These are phyloP conservation scores for Pyrenophora teres DNA, from an alignment of 2,329 filamentous ascomycete species.

Conservation along the genomic window DNA sequence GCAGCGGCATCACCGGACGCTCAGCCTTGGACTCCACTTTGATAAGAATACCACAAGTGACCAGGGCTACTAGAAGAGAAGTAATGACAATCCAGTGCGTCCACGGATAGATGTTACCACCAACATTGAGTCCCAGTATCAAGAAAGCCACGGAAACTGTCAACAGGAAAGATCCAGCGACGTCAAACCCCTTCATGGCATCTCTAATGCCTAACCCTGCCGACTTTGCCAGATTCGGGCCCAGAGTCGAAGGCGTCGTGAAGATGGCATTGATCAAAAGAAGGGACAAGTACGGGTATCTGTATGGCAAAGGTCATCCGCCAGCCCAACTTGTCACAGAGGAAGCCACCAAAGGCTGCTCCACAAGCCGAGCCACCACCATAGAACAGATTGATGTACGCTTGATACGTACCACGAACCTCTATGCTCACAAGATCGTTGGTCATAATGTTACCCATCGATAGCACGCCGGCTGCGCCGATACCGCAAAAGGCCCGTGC, in stretches of 20 bases:
- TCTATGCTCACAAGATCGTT: constrained; percentile 76
- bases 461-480: constrained; percentile 72
- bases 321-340: constrained; percentile 74
- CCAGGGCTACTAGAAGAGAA: constrained; percentile 50
- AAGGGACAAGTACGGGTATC: constrained; percentile 54
- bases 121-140: constrained; percentile 58
- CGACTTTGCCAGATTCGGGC: constrained; percentile 50
- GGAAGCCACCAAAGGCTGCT: constrained; percentile 70
- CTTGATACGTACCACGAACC: constrained; percentile 73
- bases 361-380: constrained; percentile 60
- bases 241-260: constrained; percentile 53
- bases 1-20: constrained; percentile 57
- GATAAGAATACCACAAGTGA: constrained; percentile 50
- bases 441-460: constrained; percentile 70
- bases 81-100: constrained; percentile 55
- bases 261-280: constrained; percentile 51
- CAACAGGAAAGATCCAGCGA: constrained; percentile 55
- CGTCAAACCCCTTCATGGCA: constrained; percentile 55
- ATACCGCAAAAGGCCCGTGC: constrained; percentile 73
- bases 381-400: constrained; percentile 67
- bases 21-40: constrained; percentile 45
- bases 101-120: constrained; percentile 59
- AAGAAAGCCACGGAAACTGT: constrained; percentile 54
- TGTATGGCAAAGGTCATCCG: constrained; percentile 68
- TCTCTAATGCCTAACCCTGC: constrained; percentile 50